phyloP scores from a whole-genome alignment of 768 basidiomycete species.

The Macrolepiota dolichaula region DNA sequence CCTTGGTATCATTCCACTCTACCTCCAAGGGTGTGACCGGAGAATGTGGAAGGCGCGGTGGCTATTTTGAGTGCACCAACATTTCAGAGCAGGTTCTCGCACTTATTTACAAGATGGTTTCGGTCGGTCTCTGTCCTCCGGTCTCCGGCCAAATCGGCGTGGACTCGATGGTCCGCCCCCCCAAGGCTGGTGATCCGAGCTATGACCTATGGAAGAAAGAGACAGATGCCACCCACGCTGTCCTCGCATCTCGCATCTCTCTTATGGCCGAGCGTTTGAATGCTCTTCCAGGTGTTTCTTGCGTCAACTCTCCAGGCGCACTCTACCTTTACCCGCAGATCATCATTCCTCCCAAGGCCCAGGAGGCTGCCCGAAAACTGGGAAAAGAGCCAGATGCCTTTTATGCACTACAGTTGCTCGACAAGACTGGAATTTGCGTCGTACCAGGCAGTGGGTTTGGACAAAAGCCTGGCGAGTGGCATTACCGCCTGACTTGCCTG shows the following conservation, averaged over 20 bases:
- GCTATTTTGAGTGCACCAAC: constrained; percentile 93
- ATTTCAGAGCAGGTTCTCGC: constrained; percentile 73
- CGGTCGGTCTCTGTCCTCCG: constrained; percentile 86
- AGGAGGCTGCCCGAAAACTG: constrained; percentile 63
- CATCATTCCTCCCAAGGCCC: constrained; percentile 65
- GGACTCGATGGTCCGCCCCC: constrained; percentile 91
- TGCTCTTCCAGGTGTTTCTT: constrained; percentile 80
- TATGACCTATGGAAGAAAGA: constrained; percentile 82
- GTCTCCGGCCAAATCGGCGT: constrained; percentile 91
- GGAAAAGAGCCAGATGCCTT: constrained; percentile 87
- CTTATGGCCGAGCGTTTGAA: constrained; percentile 81
- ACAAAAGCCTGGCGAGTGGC: constrained; percentile 85
- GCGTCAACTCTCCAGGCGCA: constrained; percentile 87
- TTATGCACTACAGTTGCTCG: constrained; percentile 81
- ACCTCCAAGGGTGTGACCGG: constrained; percentile 96
- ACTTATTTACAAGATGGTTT: constrained; percentile 95
- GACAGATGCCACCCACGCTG: constrained; percentile 74
- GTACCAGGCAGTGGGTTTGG: constrained; percentile 95
- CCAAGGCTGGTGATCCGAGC: constrained; percentile 68
- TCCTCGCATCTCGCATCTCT: constrained; percentile 64
- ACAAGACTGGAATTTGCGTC: constrained; percentile 89
- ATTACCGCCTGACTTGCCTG: constrained; percentile 90
- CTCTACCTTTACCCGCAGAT: constrained; percentile 92
- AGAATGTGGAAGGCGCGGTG: constrained; percentile 96
- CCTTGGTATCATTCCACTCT: constrained; percentile 94